These are phyloP conservation scores for Stagonosporopsis rhizophila DNA, from an alignment of 2,329 filamentous ascomycete genomes.

Conservation along the genomic window DNA sequence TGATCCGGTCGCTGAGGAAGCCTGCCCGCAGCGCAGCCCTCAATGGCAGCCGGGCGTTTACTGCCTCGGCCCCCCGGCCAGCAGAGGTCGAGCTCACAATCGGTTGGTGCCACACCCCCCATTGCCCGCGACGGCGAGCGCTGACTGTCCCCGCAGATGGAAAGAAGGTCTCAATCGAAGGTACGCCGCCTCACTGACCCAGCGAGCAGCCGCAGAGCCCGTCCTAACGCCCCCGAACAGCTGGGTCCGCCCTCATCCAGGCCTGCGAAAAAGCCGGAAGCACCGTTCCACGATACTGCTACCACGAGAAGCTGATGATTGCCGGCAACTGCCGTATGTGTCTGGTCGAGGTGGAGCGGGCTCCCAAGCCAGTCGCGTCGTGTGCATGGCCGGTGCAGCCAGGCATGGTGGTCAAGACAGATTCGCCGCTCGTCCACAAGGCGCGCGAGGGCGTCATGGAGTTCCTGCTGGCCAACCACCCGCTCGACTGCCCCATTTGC, in stretches of 20 bases:
- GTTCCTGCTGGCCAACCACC: slow-evolving; percentile 95
- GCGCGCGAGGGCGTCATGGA: slow-evolving; percentile 99
- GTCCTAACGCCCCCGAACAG: slow-evolving; percentile 60
- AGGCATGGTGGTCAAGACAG: slow-evolving; percentile 99
- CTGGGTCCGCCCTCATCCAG: slow-evolving; percentile 96
- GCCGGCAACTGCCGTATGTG: slow-evolving; percentile 99
- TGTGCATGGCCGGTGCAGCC: slow-evolving; percentile 99
- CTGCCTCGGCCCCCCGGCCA: slow-evolving; percentile 76
- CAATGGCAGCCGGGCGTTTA: slow-evolving; percentile 77
- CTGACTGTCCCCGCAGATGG: slow-evolving; percentile 71
- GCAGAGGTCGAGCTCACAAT: slow-evolving; percentile 97
- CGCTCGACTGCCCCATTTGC: slow-evolving; percentile 95
- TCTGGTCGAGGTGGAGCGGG: slow-evolving; percentile 94
- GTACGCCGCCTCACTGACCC: slow-evolving; percentile 57
- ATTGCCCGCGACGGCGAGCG: slow-evolving; percentile 24
- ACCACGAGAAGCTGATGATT: slow-evolving; percentile 99
- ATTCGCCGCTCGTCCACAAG: slow-evolving; percentile 95
- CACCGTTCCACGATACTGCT: slow-evolving; percentile 95
- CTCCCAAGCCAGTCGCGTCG: slow-evolving; percentile 95
- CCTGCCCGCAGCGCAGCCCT: slow-evolving; percentile 59
- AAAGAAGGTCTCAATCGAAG: slow-evolving; percentile 98
- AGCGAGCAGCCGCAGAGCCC: slow-evolving; percentile 22
- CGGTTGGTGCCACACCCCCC: slow-evolving; percentile 65
- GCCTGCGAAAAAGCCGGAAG: slow-evolving; percentile 97
- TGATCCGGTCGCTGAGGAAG: slow-evolving; percentile 67